Evolutionary conservation across 805 yeast genomes (phyloP), one percentile per base, ranked within the genome.

Genomic region (Ogataea neopini): DNA sequence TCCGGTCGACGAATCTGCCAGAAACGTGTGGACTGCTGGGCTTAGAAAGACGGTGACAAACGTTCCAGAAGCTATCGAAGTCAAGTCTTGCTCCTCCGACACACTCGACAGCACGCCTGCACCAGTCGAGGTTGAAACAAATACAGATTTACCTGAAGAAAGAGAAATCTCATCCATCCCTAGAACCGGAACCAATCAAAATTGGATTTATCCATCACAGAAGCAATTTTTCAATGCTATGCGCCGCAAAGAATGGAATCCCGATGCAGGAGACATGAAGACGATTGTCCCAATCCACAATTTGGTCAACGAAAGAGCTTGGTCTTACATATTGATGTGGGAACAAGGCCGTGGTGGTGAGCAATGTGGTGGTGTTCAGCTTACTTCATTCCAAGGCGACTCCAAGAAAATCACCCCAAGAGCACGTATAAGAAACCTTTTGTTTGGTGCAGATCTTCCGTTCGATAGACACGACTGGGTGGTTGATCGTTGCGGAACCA

Each of bases 401-500:
- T 81, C 91, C 40, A 79, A 81, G 53, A 86, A 86, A 57, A 59
- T 89, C 34, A 89, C 97, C 0, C 99, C 99, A 5, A 76, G 94
- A 57, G 98, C 98, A 0, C 76, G 88, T 51, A 72, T 86, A 50
- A 79, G 83, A 49, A 66, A 79, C 44, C 61, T 81, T 32, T 59
- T 88, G 43, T 64, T 64, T 51, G 96, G 96, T 0, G 74, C 79
- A 48, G 82, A 81, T 42, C 77, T 77, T 51, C 99, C 99, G 0
- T 92, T 92, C 69, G 99, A 92, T 68, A 78, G 99, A 59, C 99
- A 92, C 63, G 99, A 92, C 67, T 92, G 99, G 99, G 73, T 77
- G 6, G 77, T 92, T 9, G 83, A 86, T 58, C 72, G 97, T 45
- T 88, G 97, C 66, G 98, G 98, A 3, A 76, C 71, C 18, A 76